These are phyloP conservation scores for Ophiostoma tasmaniense DNA, from an alignment of 2,329 filamentous ascomycete genomes.

Conservation along the genomic window DNA sequence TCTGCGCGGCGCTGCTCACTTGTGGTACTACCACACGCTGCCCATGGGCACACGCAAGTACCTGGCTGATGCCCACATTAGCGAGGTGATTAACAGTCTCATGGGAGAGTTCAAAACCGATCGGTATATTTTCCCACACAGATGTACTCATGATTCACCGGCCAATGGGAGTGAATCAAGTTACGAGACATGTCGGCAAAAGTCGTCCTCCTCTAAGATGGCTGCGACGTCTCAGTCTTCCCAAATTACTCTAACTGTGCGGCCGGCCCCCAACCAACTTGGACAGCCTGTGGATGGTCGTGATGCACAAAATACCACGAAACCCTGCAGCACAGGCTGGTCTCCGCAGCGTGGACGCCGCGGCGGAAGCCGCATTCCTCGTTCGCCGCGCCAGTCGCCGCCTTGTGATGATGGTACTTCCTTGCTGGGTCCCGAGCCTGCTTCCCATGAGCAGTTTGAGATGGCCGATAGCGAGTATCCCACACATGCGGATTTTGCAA, in stretches of 20 bases:
- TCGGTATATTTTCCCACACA: too few relatives aligned
- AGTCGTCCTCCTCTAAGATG: too few relatives aligned
- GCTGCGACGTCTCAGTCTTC: background rate
- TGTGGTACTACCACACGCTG: background rate
- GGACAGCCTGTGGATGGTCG: background rate
- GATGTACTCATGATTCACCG: too few relatives aligned
- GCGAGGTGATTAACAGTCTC: background rate
- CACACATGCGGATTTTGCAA: background rate
- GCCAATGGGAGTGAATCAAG: background rate
- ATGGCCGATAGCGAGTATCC: background rate
- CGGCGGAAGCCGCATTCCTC: background rate
- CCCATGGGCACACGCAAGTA: slow-evolving; percentile 3
- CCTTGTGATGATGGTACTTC: background rate
- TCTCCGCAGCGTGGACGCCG: background rate
- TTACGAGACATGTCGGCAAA: background rate
- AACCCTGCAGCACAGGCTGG: background rate
- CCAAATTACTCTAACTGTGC: background rate
- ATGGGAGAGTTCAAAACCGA: slow-evolving; percentile 48
- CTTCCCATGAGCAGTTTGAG: background rate
- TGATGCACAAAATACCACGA: background rate
- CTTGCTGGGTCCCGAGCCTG: background rate
- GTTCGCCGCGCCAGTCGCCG: background rate
- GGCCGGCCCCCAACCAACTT: background rate
- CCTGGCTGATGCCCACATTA: background rate
- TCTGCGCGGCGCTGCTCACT: slow-evolving; percentile 2